A percentile compares a stretch with the other conserved stretches of the same genome.
phyloP scores from a whole-genome alignment of 1,284 basidiomycete species.

The Ustilago sp. region DNA sequence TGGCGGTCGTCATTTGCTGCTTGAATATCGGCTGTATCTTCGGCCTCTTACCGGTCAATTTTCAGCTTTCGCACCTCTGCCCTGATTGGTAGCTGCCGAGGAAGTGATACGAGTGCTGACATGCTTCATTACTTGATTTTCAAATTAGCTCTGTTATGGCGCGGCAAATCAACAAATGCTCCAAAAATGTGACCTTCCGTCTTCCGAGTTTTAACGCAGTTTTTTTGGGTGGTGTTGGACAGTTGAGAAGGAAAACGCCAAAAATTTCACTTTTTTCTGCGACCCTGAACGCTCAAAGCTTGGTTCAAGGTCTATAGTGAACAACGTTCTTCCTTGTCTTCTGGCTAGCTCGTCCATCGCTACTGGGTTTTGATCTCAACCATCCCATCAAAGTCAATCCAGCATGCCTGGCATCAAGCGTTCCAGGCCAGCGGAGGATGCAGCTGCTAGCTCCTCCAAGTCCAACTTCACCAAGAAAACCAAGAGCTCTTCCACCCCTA shows the following conservation, averaged over 20 bases:
- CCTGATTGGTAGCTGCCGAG: slow-evolving; percentile 14
- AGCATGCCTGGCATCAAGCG: slow-evolving; percentile 57
- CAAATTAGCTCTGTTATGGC: no score
- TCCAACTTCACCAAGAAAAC: slow-evolving; percentile 26
- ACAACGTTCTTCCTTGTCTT: not conserved
- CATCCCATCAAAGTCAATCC: slow-evolving; percentile 5
- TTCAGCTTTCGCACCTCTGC: not conserved
- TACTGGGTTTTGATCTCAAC: slow-evolving; percentile 23
- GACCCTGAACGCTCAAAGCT: not conserved
- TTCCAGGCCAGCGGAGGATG: slow-evolving; percentile 42
- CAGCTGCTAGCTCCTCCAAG: slow-evolving; percentile 38
- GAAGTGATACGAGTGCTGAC: no score
- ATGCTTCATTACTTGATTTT: no score
- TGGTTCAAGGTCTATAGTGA: not conserved
- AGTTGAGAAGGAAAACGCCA: slow-evolving; percentile 11
- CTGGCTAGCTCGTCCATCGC: slow-evolving; percentile 8
- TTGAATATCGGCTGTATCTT: slow-evolving; percentile 1
- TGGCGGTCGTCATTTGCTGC: slow-evolving; percentile 1
- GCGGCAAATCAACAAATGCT: no score
- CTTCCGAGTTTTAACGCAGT: slow-evolving; percentile 7
- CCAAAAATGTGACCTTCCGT: not conserved
- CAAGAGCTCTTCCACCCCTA: slow-evolving; percentile 21
- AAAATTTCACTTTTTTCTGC: slow-evolving; percentile 31
- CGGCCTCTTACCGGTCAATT: slow-evolving; percentile 19
- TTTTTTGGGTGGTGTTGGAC: slow-evolving; percentile 6